Evolutionary conservation across 179 eudicot genomes (phyloP).

Genomic region (Vitellaria paradoxa): DNA sequence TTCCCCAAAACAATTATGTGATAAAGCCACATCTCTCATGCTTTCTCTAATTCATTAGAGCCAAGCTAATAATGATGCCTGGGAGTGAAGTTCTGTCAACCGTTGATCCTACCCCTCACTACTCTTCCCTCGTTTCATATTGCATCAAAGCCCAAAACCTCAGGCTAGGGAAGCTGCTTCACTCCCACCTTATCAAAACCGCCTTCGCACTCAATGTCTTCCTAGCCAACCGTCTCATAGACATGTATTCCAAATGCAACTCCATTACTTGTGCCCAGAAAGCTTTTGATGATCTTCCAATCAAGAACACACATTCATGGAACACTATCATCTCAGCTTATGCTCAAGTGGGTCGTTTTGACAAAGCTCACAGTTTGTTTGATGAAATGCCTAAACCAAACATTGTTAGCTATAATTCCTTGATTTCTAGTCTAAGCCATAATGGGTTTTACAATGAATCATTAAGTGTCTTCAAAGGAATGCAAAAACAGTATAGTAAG

Average conservation of each 20-base stretch:
- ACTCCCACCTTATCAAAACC: slow-evolving; percentile 56
- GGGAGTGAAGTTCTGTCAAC: background rate
- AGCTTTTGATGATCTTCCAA: slow-evolving; percentile 51
- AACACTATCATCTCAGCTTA: slow-evolving; percentile 55
- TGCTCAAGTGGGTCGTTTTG: slow-evolving; percentile 37
- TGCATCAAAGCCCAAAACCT: slow-evolving; percentile 51
- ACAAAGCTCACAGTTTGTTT: slow-evolving; percentile 45
- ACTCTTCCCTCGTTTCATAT: slow-evolving; percentile 37
- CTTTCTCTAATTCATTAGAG: background rate
- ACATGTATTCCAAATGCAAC: slow-evolving; percentile 58
- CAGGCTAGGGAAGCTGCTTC: slow-evolving; percentile 43
- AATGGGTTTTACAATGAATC: slow-evolving; percentile 47
- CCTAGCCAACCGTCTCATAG: slow-evolving; percentile 52
- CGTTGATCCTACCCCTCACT: slow-evolving; percentile 21
- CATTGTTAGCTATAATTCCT: slow-evolving; percentile 53
- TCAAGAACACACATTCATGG: slow-evolving; percentile 63
- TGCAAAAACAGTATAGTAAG: slow-evolving; percentile 30
- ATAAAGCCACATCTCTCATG: background rate
- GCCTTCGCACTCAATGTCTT: slow-evolving; percentile 41
- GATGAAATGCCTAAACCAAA: slow-evolving; percentile 70
- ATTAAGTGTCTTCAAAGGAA: slow-evolving; percentile 34
- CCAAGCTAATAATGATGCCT: background rate
- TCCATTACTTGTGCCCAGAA: slow-evolving; percentile 50
- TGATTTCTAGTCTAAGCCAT: slow-evolving; percentile 52
- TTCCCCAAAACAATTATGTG: too few relatives aligned